These are phyloP conservation scores for Croton setiger DNA, from an alignment of 441 rosid species.

Conservation along the genomic window DNA sequence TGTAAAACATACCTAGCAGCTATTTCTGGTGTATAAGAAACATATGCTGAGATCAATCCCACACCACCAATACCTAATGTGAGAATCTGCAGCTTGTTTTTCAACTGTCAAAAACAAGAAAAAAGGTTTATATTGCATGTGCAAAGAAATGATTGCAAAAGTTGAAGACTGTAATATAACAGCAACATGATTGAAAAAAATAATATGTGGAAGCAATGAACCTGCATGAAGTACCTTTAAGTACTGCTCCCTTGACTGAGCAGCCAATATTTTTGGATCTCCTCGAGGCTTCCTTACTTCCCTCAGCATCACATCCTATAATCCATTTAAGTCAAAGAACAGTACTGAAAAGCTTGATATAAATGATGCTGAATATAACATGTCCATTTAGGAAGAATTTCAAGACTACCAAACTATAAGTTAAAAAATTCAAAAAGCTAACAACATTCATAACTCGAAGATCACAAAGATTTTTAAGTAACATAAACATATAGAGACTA, in stretches of 20 bases:
- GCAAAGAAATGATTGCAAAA: neutral
- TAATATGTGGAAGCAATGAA: neutral
- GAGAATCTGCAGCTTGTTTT: conserved; percentile 59
- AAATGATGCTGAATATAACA: conserved; percentile 4
- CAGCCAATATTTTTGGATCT: conserved; percentile 71
- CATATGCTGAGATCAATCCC: conserved; percentile 75
- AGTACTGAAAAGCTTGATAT: conserved; percentile 13
- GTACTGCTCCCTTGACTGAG: conserved; percentile 70
- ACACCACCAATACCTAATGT: conserved; percentile 73
- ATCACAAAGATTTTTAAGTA: conserved; percentile 5
- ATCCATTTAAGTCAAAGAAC: conserved; percentile 24
- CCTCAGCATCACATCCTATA: conserved; percentile 62
- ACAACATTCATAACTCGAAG: too few relatives aligned
- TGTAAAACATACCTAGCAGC: conserved; percentile 90
- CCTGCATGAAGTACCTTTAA: conserved; percentile 44
- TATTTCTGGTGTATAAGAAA: conserved; percentile 74
- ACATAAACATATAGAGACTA: neutral
- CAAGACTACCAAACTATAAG: conserved; percentile 1
- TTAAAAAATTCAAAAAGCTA: neutral
- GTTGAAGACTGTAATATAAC: neutral
- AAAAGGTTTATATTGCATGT: neutral
- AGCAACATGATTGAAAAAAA: neutral
- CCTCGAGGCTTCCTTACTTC: conserved; percentile 61
- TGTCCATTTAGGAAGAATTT: neutral
- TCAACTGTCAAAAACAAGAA: conserved; percentile 46